Conservation (phyloP, 1,284 basidiomycete species). For the Vanrija sp. region DNA sequence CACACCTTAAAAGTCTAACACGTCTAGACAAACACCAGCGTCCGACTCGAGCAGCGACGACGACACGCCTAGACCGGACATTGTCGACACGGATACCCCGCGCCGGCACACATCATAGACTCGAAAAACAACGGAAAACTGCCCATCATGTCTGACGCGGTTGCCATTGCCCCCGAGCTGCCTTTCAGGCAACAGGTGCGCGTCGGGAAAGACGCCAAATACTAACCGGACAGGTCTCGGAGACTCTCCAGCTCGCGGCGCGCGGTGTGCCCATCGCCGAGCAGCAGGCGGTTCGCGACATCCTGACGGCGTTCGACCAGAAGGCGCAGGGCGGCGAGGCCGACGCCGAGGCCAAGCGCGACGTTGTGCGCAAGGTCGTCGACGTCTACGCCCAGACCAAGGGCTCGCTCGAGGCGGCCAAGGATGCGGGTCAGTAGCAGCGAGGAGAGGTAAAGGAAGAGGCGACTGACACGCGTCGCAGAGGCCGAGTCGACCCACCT, state of each 20-base stretch:
- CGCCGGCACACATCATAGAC: too few relatives aligned
- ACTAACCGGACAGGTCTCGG: conserved; percentile 11
- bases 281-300: conserved; percentile 59
- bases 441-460: background rate
- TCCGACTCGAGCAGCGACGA: too few relatives aligned
- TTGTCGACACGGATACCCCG: too few relatives aligned
- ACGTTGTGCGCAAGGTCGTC: conserved; percentile 37
- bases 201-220: background rate
- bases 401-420: conserved; percentile 41
- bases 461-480: conserved; percentile 11
- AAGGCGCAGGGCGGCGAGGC: conserved; percentile 55
- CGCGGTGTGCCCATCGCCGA: conserved; percentile 61
- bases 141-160: conserved; percentile 60
- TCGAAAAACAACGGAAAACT: conserved; percentile 6
- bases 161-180: conserved; percentile 81
- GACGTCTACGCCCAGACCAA: conserved; percentile 35
- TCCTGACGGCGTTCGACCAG: conserved; percentile 60
- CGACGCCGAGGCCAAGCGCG: conserved; percentile 54
- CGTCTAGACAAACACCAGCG: too few relatives aligned
- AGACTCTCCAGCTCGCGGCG: conserved; percentile 59
- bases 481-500: conserved; percentile 44
- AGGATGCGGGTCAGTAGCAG: conserved; percentile 39
- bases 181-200: conserved; percentile 79
- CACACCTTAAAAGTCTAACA: too few relatives aligned
- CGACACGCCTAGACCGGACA: too few relatives aligned